Evolutionary conservation across 352 stramenopile genomes (phyloP).

Genomic region (Globisporangium carolinianum): DNA sequence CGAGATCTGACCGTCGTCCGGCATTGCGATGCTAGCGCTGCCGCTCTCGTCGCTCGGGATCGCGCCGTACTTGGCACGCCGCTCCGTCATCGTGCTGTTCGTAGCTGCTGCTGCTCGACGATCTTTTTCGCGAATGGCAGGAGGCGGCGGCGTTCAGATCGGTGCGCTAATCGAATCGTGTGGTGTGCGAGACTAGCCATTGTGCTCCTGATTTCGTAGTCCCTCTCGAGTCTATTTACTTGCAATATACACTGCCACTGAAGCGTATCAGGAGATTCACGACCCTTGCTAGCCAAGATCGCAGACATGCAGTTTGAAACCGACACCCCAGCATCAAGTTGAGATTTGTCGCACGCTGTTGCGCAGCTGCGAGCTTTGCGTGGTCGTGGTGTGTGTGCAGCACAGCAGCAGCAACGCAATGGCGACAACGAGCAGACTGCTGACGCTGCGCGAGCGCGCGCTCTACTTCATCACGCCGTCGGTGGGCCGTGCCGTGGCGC

Average conservation of each 20-base stretch:
- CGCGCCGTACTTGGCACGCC: slow-evolving; percentile 42
- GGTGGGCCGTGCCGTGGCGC: slow-evolving; percentile 16
- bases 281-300: too few relatives aligned
- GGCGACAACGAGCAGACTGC: background rate
- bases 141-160: too few relatives aligned
- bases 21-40: slow-evolving; percentile 21
- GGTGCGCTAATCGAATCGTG: too few relatives aligned
- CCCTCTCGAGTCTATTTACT: too few relatives aligned
- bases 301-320: too few relatives aligned
- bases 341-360: too few relatives aligned
- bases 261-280: too few relatives aligned
- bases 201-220: too few relatives aligned
- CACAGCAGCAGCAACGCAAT: background rate
- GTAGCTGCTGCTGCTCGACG: slow-evolving; percentile 18
- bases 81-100: slow-evolving; percentile 22
- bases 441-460: slow-evolving; percentile 9
- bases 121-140: slow-evolving; percentile 8
- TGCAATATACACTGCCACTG: too few relatives aligned
- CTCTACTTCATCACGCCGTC: slow-evolving; percentile 68
- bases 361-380: too few relatives aligned
- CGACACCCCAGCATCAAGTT: too few relatives aligned
- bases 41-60: slow-evolving; percentile 33
- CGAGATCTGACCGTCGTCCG: slow-evolving; percentile 39
- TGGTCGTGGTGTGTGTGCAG: background rate
- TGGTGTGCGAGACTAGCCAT: too few relatives aligned